Evolutionary conservation across 768 basidiomycete genomes (phyloP).

Genomic region (Tulasnella sp.): DNA sequence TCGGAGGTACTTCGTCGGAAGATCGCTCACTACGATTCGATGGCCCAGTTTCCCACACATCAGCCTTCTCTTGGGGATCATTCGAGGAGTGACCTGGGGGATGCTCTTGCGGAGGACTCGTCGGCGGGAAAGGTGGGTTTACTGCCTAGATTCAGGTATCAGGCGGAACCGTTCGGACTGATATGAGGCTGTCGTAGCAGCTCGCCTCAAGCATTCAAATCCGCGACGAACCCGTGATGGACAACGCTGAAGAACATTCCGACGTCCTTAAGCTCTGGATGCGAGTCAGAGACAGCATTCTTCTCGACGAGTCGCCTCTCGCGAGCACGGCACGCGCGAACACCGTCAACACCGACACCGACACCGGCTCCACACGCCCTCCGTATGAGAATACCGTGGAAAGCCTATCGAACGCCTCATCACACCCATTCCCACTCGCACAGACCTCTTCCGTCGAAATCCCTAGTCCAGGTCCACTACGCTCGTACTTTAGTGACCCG

Average conservation of each 20-base stretch:
- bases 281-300: background rate
- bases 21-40: no score
- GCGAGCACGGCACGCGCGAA: background rate
- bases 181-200: background rate
- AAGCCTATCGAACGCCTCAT: background rate
- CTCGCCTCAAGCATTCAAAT: no score
- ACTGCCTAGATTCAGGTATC: background rate
- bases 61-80: background rate
- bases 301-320: background rate
- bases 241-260: background rate
- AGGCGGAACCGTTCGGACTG: background rate
- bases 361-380: background rate
- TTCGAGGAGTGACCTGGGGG: background rate
- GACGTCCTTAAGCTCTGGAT: background rate
- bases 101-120: background rate
- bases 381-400: background rate
- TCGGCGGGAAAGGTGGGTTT: background rate
- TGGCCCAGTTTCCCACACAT: background rate
- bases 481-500: background rate
- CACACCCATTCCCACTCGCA: background rate
- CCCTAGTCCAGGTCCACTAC: background rate
- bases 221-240: background rate
- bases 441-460: background rate
- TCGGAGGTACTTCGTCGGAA: no score
- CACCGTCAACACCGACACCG: background rate